Evolutionary conservation across 208 protist species (phyloP).

Genomic region (Polymyxa betae): DNA sequence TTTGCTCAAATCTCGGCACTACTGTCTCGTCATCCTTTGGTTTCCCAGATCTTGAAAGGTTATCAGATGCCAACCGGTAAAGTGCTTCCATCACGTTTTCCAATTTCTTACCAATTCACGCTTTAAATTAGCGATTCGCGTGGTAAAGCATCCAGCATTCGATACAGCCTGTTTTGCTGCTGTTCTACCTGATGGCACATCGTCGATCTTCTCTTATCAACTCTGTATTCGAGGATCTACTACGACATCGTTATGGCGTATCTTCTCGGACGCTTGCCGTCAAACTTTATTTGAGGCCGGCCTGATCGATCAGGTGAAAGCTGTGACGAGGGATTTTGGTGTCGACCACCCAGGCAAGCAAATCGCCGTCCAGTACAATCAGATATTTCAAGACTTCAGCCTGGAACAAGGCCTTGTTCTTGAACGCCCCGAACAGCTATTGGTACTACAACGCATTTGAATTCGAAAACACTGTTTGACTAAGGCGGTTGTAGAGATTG

Average conservation of each 20-base stretch:
- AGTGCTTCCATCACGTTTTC: background rate
- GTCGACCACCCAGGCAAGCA: conserved; percentile 6
- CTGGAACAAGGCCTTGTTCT: background rate
- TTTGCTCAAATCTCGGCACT: conserved; percentile 15
- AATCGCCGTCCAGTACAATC: background rate
- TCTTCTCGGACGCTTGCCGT: conserved; percentile 32
- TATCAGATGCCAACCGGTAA: background rate
- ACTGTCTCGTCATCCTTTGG: conserved; percentile 18
- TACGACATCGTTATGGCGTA: background rate
- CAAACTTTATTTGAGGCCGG: conserved; percentile 20
- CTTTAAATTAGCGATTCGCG: background rate
- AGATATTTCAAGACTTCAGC: conserved; percentile 21
- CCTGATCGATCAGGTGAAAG: conserved; percentile 29
- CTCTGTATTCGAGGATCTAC: conserved; percentile 10
- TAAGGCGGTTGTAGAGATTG: background rate
- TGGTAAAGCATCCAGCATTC: conserved; percentile 26
- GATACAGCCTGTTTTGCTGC: conserved; percentile 20
- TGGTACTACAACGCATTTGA: background rate
- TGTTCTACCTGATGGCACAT: background rate
- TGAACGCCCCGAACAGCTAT: conserved; percentile 13
- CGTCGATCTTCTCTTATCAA: conserved; percentile 21
- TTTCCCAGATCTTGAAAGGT: conserved; percentile 4
- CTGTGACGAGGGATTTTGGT: background rate
- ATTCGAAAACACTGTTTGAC: background rate
- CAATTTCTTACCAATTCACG: background rate